phyloP scores from a whole-genome alignment of 1,139 yeast genomes.

The Sugiyamaella castrensis region DNA sequence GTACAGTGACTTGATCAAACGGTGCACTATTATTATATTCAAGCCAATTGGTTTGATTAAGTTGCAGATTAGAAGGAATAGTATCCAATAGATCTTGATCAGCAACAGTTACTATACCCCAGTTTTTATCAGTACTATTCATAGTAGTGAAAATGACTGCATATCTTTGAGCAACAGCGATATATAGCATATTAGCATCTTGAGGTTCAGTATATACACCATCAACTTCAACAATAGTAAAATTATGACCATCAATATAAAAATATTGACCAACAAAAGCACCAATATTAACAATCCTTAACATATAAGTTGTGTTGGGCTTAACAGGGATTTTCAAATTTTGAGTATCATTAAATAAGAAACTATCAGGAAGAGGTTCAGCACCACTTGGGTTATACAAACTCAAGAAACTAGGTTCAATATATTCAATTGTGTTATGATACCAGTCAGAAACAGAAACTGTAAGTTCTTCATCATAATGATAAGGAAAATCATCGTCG shows the following conservation, averaged over 20 bases:
- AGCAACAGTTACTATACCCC: constrained; percentile 70
- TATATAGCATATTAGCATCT: constrained; percentile 56
- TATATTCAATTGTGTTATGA: constrained; percentile 55
- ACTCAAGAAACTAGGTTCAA: constrained; percentile 55
- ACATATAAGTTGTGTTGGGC: constrained; percentile 74
- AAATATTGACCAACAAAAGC: constrained; percentile 84
- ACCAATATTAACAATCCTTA: constrained; percentile 77
- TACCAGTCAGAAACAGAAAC: constrained; percentile 80
- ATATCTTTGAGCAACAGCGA: constrained; percentile 77
- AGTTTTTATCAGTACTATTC: constrained; percentile 55
- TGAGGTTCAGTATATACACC: constrained; percentile 71
- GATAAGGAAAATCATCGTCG: constrained; percentile 52
- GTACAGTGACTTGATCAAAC: constrained; percentile 45
- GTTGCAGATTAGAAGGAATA: constrained; percentile 56
- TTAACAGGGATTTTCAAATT: constrained; percentile 69
- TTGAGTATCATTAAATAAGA: constrained; percentile 73
- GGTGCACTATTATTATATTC: constrained; percentile 51
- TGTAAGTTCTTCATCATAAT: constrained; percentile 70
- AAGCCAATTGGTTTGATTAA: constrained; percentile 71
- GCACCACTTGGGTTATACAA: constrained; percentile 93
- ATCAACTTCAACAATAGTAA: constrained; percentile 79
- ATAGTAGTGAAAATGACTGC: constrained; percentile 70
- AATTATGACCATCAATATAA: constrained; percentile 77
- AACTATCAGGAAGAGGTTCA: constrained; percentile 84
- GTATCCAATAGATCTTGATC: constrained; percentile 79